Percentiles rank a stretch among this genome's conserved stretches.
These are phyloP conservation scores for Wickerhamomyces strasburgensis DNA, from an alignment of 805 yeast species.

Conservation along the genomic window DNA sequence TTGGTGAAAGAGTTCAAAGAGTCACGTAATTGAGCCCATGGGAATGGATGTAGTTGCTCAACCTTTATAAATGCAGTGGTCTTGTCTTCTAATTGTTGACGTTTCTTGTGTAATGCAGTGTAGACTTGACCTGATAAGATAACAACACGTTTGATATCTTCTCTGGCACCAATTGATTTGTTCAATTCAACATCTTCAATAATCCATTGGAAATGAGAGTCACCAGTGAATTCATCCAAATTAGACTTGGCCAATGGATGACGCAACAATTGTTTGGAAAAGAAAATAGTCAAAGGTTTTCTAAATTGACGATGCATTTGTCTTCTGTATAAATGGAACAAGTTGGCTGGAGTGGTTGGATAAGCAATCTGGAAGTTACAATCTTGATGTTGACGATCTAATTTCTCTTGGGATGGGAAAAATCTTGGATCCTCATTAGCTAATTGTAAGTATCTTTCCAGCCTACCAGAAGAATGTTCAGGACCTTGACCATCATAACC, in stretches of 20 bases:
- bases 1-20: constrained; percentile 74
- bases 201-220: constrained; percentile 91
- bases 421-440: constrained; percentile 93
- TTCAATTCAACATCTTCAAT: constrained; percentile 90
- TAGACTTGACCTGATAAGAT: constrained; percentile 90
- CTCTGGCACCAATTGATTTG: constrained; percentile 67
- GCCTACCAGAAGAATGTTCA: constrained; percentile 96
- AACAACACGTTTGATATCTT: constrained; percentile 82
- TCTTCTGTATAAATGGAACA: constrained; percentile 96
- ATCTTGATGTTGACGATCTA: constrained; percentile 97
- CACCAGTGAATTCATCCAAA: constrained; percentile 82
- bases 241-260: constrained; percentile 94
- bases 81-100: constrained; percentile 70
- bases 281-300: constrained; percentile 79
- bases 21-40: constrained; percentile 89
- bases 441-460: constrained; percentile 93
- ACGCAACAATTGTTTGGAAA: constrained; percentile 92
- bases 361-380: constrained; percentile 97
- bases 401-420: constrained; percentile 86
- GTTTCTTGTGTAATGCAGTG: constrained; percentile 86
- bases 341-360: constrained; percentile 95
- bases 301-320: constrained; percentile 99
- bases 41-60: constrained; percentile 99
- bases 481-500: constrained; percentile 99
- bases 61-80: constrained; percentile 83